Base-by-base conservation (phyloP, 2,329 filamentous ascomycete genomes). In the Cladorrhinum sp. region DNA sequence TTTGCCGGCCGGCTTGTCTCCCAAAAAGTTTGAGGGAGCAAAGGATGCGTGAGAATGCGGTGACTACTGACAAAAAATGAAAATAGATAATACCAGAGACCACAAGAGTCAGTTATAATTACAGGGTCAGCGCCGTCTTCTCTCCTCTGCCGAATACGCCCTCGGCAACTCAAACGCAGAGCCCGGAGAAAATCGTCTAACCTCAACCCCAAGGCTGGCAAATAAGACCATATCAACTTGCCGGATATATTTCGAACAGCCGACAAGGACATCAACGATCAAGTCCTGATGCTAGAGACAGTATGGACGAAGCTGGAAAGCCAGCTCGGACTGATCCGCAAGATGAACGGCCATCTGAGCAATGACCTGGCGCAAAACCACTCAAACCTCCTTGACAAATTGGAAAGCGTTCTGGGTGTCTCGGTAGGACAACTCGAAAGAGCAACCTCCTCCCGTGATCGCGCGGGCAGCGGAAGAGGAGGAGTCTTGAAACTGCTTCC, bases 111-210 rank as follows among this genome's bases (percentile, higher is more conserved):
- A n/a, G n/a, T n/a, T n/a, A n/a, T n/a, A n/a, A n/a, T n/a, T n/a
- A n/a, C n/a, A n/a, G n/a, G n/a, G n/a, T n/a, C n/a, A n/a, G n/a
- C n/a, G n/a, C n/a, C n/a, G 33, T 36, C 52, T 30, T n/a, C 59
- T 57, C 24, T 61, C 59, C 54, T 57, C 48, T 10, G 59, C 26
- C n/a, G 39, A 53, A 39, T 57, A 60, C 12, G 39, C 52, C 16
- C 52, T 30, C 52, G 55, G 16, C n/a, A 60, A 28, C 46, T 60
- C 58, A 49, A 42, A 60, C 24, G 58, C 58, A 21, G 39, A 51
- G 9, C 42, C 58, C 26, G 39, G 26, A 12, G 52, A 60, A n/a
- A n/a, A n/a, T n/a, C n/a, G 23, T 21, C 24, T 16, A 16, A 26
- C 50, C 28, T 18, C n/a, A 16, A 18, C 50, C 23, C 8, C 18